Evolutionary conservation across 140 eudicot genomes (phyloP).

Genomic region (Cichorium intybus): DNA sequence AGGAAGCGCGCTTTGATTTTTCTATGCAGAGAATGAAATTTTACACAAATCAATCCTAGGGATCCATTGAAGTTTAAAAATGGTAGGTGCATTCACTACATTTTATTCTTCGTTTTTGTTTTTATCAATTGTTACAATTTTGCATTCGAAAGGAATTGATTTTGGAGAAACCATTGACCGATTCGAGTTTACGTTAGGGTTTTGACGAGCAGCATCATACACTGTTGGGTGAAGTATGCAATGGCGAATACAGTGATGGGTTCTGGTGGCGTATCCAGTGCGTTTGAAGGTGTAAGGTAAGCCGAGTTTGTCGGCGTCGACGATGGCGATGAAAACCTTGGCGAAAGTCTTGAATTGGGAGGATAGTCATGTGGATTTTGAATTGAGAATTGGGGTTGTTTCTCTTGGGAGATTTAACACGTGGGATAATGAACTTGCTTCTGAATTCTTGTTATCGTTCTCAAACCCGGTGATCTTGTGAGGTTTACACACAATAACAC

Average conservation of each 20-base stretch:
- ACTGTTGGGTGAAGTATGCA: conserved; percentile 59
- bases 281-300: conserved; percentile 86
- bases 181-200: conserved; percentile 60
- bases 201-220: conserved; percentile 71
- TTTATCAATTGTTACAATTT: not conserved
- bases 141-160: conserved; percentile 57
- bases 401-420: conserved; percentile 44
- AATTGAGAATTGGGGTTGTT: conserved; percentile 43
- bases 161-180: conserved; percentile 30
- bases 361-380: conserved; percentile 30
- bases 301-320: conserved; percentile 92
- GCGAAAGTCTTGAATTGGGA: conserved; percentile 82
- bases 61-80: conserved; percentile 17
- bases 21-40: not conserved
- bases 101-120: not conserved
- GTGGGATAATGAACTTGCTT: conserved; percentile 54
- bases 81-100: conserved; percentile 24
- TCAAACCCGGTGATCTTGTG: conserved; percentile 43
- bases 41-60: conserved; percentile 3
- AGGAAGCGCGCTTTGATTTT: conserved; percentile 16
- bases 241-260: conserved; percentile 56
- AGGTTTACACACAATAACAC: not conserved
- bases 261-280: conserved; percentile 70
- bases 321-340: conserved; percentile 80
- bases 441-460: conserved; percentile 21